Evolutionary conservation across 1,139 yeast genomes (phyloP), one percentile per base, ranked within the genome.

Genomic region (Debaryomycetaceae sp.): DNA sequence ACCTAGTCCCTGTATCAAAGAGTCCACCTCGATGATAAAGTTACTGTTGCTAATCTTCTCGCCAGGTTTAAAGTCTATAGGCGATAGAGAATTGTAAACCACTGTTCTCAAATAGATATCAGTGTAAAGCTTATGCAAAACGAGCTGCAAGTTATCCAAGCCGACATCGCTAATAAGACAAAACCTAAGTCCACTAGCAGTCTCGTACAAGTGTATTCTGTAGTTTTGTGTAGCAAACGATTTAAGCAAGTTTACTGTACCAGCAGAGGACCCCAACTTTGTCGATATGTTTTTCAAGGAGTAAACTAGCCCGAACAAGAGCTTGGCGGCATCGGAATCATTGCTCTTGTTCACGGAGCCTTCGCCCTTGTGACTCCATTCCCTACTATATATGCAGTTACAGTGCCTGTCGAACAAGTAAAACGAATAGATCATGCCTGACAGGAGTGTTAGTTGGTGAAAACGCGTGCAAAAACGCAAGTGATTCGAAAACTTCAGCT

Each of bases 401-500:
- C 95, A 84, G 53, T 89, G 96, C 49, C 93, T 73, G 51, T 89
- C 96, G 51, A 82, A 89, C 34, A 89, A 74, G 79, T 88, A 83
- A 52, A 88, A 83, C 6, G 95, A 83, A 56, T 81, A 81, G 33
- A 86, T 77, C 36, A 33, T 33, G 7, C 21, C n/a, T n/a, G n/a
- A n/a, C n/a, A n/a, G n/a, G n/a, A n/a, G n/a, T n/a, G n/a, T n/a
- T n/a, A n/a, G n/a, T n/a, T n/a, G n/a, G n/a, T n/a, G n/a, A n/a
- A n/a, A n/a, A n/a, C n/a, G n/a, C n/a, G n/a, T n/a, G n/a, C n/a
- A n/a, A n/a, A n/a, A n/a, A n/a, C n/a, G n/a, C n/a, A n/a, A n/a
- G n/a, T n/a, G n/a, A n/a, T n/a, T n/a, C n/a, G n/a, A n/a, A n/a
- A n/a, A n/a, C n/a, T n/a, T n/a, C n/a, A n/a, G n/a, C n/a, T n/a